Conservation (phyloP, 495 filamentous ascomycete genomes). For the Aspergillus funiculosus region DNA sequence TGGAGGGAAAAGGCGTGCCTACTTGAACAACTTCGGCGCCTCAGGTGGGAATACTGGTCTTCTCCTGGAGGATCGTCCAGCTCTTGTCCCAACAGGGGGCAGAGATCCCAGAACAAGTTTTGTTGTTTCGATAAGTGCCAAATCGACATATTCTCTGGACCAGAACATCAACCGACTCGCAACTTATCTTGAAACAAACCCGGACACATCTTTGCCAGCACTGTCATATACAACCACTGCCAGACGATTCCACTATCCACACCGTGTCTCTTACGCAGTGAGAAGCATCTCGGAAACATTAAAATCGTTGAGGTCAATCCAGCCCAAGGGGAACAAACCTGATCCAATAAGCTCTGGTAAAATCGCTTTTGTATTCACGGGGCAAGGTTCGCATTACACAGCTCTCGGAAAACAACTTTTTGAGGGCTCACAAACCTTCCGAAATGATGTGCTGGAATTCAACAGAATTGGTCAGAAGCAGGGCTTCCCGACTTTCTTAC, state of each 20-base stretch:
- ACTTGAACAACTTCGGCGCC: constrained; percentile 39
- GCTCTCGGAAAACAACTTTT: constrained; percentile 66
- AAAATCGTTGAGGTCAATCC: no score
- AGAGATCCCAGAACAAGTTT: constrained; percentile 9
- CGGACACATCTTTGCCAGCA: constrained; percentile 15
- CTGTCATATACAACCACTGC: no score
- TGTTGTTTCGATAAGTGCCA: constrained; percentile 31
- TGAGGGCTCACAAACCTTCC: constrained; percentile 58
- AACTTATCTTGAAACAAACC: constrained; percentile 24
- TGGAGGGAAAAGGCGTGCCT: constrained; percentile 19
- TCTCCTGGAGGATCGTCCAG: constrained; percentile 9
- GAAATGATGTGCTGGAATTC: constrained; percentile 60
- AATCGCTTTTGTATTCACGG: constrained; percentile 11
- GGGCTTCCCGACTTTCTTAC: constrained; percentile 60
- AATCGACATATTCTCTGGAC: constrained; percentile 28
- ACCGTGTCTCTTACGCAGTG: no score
- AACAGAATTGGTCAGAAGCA: constrained; percentile 60
- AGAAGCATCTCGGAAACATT: no score
- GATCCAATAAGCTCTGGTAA: constrained; percentile 2
- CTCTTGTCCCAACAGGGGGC: neutral
- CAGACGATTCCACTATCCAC: no score
- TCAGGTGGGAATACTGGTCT: constrained; percentile 12
- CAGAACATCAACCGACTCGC: constrained; percentile 32
- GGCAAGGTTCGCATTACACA: constrained; percentile 48
- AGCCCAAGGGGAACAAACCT: no score